Evolutionary conservation across 73 alveolate species (phyloP).

Genomic region (Uronychia setigera): DNA sequence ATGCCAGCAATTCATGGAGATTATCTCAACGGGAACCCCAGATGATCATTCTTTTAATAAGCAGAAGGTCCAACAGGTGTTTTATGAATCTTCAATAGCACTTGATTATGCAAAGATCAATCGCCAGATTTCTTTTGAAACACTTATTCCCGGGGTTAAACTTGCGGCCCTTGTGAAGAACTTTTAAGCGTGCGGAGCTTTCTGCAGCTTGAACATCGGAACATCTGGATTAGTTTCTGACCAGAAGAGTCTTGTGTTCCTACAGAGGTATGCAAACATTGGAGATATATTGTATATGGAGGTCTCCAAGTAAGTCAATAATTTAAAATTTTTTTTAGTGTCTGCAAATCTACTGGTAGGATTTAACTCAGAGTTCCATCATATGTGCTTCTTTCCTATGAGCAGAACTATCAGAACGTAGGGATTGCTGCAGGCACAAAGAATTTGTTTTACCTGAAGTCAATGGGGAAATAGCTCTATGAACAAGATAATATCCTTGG

Average conservation of each 20-base stretch:
- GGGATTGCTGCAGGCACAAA: neutral
- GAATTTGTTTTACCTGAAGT: neutral
- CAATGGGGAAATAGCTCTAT: neutral
- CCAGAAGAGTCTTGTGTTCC: constrained; percentile 22
- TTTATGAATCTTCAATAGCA: neutral
- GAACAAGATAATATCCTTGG: too few relatives aligned
- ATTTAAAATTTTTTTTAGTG: neutral
- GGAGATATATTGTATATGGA: constrained; percentile 37
- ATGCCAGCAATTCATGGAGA: neutral
- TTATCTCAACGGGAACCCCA: neutral
- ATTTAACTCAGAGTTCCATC: neutral
- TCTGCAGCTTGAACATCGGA: constrained; percentile 56
- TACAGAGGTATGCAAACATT: constrained; percentile 8
- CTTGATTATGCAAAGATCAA: neutral
- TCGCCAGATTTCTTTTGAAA: neutral
- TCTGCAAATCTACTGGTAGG: neutral
- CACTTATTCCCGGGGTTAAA: neutral
- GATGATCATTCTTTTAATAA: neutral
- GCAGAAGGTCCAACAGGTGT: neutral
- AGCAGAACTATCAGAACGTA: neutral
- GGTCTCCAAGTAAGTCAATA: constrained; percentile 9
- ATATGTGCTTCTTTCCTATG: neutral
- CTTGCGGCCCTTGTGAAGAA: constrained; percentile 6
- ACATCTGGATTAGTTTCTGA: constrained; percentile 38
- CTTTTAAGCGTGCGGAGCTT: constrained; percentile 36